Conservation (phyloP, 306 rosid species). For the Morella rubra region DNA sequence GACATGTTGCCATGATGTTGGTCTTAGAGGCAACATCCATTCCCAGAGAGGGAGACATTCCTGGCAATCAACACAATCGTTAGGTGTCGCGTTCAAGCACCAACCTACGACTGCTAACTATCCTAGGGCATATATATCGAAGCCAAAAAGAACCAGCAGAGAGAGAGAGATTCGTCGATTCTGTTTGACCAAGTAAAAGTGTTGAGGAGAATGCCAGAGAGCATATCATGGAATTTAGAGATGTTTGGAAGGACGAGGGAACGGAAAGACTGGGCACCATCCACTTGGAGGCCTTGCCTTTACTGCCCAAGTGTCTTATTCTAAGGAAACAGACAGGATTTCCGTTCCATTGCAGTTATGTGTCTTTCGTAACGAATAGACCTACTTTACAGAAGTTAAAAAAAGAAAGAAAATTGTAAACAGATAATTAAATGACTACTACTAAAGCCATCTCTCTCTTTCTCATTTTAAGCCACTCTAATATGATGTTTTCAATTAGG, state of each 20-base stretch:
- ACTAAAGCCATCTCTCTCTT: background rate
- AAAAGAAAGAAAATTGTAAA: background rate
- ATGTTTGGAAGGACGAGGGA: background rate
- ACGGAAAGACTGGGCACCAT: conserved; percentile 25
- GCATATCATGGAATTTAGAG: conserved; percentile 11
- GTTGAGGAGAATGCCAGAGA: background rate
- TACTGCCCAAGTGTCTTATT: background rate
- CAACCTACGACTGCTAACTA: too few relatives aligned
- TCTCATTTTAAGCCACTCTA: background rate
- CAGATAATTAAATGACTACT: too few relatives aligned
- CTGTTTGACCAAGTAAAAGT: conserved; percentile 28
- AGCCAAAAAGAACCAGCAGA: too few relatives aligned
- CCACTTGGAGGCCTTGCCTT: conserved; percentile 15
- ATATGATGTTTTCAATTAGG: background rate
- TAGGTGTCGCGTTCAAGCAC: too few relatives aligned
- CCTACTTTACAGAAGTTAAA: background rate
- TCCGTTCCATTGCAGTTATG: conserved; percentile 6
- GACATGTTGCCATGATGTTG: too few relatives aligned
- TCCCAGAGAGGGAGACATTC: background rate
- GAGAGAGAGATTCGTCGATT: background rate
- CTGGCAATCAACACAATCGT: background rate
- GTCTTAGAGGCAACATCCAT: too few relatives aligned
- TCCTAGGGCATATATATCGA: background rate
- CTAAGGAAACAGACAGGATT: conserved; percentile 20
- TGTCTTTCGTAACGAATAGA: background rate